Conservation (phyloP, 495 filamentous ascomycete genomes). For the Trichoderma gamsii region DNA sequence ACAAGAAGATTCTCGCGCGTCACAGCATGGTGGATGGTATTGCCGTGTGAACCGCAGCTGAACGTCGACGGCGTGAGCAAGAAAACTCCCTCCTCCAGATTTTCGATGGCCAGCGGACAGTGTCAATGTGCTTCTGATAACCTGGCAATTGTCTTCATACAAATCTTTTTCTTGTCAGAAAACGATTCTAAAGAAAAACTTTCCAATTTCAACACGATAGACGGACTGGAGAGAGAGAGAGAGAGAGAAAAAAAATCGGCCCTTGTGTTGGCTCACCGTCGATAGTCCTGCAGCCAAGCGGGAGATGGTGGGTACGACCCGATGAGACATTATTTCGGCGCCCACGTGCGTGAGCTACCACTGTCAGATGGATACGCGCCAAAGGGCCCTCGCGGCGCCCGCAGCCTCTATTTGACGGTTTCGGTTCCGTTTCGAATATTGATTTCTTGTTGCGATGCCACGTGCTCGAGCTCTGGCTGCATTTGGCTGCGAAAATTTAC, state of each 20-base stretch:
- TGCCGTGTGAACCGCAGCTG: background rate
- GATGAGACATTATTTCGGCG: background rate
- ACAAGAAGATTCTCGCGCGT: background rate
- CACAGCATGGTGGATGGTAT: background rate
- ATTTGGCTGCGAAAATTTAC: background rate
- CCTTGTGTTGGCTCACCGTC: background rate
- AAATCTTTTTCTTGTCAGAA: background rate
- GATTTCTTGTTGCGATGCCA: background rate
- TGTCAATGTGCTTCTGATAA: background rate
- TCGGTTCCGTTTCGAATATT: background rate
- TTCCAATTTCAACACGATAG: background rate
- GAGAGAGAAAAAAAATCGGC: background rate
- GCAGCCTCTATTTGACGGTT: background rate
- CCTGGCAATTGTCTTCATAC: background rate
- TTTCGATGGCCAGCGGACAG: background rate
- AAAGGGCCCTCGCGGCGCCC: background rate
- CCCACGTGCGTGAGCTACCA: background rate
- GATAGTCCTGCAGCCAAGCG: background rate
- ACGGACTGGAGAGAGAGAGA: background rate
- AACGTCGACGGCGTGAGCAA: no score
- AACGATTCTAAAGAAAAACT: background rate
- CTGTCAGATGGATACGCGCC: background rate
- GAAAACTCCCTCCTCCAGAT: background rate
- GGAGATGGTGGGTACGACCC: background rate
- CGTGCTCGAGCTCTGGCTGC: background rate